Percentiles rank a stretch among this genome's conserved stretches.
phyloP scores from a whole-genome alignment of 2,329 filamentous ascomycete species.

The Chrysoporthe cubensis region DNA sequence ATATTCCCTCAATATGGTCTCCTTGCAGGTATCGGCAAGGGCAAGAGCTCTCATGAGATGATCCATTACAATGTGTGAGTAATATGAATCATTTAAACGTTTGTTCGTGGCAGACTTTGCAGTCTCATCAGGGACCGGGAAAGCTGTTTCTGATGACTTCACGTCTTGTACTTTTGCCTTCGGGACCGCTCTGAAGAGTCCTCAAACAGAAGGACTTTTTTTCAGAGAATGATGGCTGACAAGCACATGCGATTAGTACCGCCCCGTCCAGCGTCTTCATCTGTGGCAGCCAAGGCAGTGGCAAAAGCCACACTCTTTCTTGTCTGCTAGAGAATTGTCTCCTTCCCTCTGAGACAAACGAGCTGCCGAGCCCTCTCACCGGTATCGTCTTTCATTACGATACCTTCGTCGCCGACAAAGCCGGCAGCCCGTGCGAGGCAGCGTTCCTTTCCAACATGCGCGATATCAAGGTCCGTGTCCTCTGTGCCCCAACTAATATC shows the following conservation, averaged over 20 bases:
- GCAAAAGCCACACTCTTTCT: slow-evolving; percentile 65
- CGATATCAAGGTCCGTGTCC: slow-evolving; percentile 52
- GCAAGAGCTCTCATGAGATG: slow-evolving; percentile 35
- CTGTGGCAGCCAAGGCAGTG: slow-evolving; percentile 66
- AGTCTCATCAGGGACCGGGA: too few relatives aligned
- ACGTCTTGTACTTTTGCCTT: not conserved
- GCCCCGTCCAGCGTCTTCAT: slow-evolving; percentile 64
- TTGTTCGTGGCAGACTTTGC: too few relatives aligned
- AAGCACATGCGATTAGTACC: slow-evolving; percentile 26
- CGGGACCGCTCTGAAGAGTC: not conserved
- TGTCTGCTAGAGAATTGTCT: slow-evolving; percentile 63
- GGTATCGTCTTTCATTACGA: slow-evolving; percentile 71
- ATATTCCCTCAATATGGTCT: slow-evolving; percentile 39
- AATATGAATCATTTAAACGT: not conserved
- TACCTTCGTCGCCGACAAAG: slow-evolving; percentile 52
- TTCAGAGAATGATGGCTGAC: not conserved
- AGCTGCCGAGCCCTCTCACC: slow-evolving; percentile 56
- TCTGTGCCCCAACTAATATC: slow-evolving; percentile 60
- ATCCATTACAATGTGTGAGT: slow-evolving; percentile 49
- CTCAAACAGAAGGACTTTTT: not conserved
- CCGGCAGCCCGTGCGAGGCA: slow-evolving; percentile 61
- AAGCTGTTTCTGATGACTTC: not conserved
- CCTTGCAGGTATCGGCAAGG: slow-evolving; percentile 34
- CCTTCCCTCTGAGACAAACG: slow-evolving; percentile 47
- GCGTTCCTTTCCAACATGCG: slow-evolving; percentile 54